Conservation (phyloP, 1,284 basidiomycete genomes). For the Testicularia cyperi region DNA sequence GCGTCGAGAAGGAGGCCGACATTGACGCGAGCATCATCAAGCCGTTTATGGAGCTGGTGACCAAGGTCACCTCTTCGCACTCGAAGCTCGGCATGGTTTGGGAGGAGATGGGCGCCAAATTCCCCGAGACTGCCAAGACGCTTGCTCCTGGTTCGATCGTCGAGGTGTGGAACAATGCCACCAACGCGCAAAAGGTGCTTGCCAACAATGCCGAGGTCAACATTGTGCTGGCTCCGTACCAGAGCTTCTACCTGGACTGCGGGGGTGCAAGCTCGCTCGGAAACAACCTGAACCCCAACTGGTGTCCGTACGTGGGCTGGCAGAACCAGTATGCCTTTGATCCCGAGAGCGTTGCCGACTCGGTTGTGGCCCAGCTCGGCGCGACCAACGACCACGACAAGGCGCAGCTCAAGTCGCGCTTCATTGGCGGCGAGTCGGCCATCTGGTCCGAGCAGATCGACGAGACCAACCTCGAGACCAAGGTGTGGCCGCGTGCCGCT, state of each 20-base stretch:
- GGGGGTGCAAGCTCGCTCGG: conserved; percentile 76
- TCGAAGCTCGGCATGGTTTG: conserved; percentile 71
- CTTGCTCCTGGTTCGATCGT: conserved; percentile 72
- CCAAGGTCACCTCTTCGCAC: conserved; percentile 62
- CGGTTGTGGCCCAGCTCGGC: background rate
- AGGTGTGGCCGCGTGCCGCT: conserved; percentile 76
- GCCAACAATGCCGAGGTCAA: conserved; percentile 70
- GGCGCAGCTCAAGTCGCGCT: conserved; percentile 57
- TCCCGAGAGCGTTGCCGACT: conserved; percentile 60
- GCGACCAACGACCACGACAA: background rate
- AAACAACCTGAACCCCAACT: conserved; percentile 65
- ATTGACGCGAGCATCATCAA: conserved; percentile 61
- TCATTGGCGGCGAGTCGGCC: conserved; percentile 72
- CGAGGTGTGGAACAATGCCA: conserved; percentile 72
- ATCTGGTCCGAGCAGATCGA: conserved; percentile 79
- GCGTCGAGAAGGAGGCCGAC: conserved; percentile 29
- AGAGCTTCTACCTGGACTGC: conserved; percentile 74
- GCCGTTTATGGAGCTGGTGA: conserved; percentile 67
- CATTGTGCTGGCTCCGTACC: conserved; percentile 64
- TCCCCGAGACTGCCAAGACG: conserved; percentile 57
- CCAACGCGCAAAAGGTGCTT: conserved; percentile 67
- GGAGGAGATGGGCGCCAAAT: conserved; percentile 65
- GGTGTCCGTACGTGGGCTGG: conserved; percentile 60
- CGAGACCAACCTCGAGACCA: conserved; percentile 71
- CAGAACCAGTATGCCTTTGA: conserved; percentile 71